Evolutionary conservation across 2,329 filamentous ascomycete species (phyloP), one percentile per base, ranked within the genome.

Genomic region (Dactylellina parvicollis): DNA sequence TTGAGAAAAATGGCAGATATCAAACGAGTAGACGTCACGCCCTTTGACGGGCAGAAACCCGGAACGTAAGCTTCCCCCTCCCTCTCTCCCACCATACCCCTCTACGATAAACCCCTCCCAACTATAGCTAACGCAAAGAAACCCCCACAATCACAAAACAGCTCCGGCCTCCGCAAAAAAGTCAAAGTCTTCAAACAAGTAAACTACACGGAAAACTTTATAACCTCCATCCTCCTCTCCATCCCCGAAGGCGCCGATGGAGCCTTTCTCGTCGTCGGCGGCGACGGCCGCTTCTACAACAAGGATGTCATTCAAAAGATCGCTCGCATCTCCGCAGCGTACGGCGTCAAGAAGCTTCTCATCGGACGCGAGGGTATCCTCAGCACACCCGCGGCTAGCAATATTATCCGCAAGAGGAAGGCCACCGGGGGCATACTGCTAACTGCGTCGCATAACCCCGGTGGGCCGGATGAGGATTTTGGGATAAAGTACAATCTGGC

Each of bases 401-500:
- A 99, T 84, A 83, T 99, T 79, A 99, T 99, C 80, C 89, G 95
- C 79, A 93, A 96, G 84, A 88, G 91, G 80, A 91, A 95, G 82
- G 95, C 95, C 71, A 99, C 95, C 16, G 95, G 95, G 79, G 95
- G 95, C 80, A 99, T 99, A 79, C 86, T 99, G 74, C 85, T 99
- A 82, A 99, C 95, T 75, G 95, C 95, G 78, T 96, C 92, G 81
- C 95, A 99, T 86, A 99, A 99, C 84, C 93, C 95, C 74, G 95
- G 95, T 82, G 95, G 94, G 56, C 95, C 95, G 75, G 90, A 88
- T 78, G 90, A 95, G 81, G 95, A 99, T 83, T 99, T 99, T 79
- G 95, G 95, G 78, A 99, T 99, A 89, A 99, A 99, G 85, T 99
- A 99, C 87, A 99, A 99, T 86, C 86, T 99, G 71, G 86, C 92